Base-by-base conservation (phyloP, 495 filamentous ascomycete genomes). In the Penicillium crystallinum region DNA sequence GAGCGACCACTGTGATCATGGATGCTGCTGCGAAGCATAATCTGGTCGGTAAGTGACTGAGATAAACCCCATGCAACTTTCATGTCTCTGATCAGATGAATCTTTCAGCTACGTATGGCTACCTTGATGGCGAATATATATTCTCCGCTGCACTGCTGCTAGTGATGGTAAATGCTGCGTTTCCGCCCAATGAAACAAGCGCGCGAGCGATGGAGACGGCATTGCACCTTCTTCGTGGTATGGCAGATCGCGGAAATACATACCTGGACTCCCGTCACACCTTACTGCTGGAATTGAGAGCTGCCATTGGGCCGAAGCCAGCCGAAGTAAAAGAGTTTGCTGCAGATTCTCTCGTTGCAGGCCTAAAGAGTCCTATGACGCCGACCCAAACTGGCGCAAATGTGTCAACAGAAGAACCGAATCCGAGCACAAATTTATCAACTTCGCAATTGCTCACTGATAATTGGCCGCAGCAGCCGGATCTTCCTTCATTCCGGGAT, bases 131-230 rank as follows among this genome's bases (percentile, higher is more conserved):
- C 3, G 74, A 79, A 44, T 76, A 79, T 43, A 62, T 70, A 19
- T 79, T 79, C 49, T 74, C 71, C 0, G 75, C 75, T 4, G 72
- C 74, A 11, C 61, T 79, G 12, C 57, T 79, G 6, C 67, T 79
- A 9, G 69, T 79, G 34, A 75, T 79, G 74, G 71, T 76, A 6
- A 76, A 76, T 58, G 69, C 68, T 2, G 74, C 71, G 8, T 77
- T 78, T 37, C 76, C 74, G 2, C 46, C 60, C 22, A 67, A 70
- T 27, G 65, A 68, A 36, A 55, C 57, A 5, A 77, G 67, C 51
- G 64, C 58, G 3, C 52, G 58, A 3, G 60, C 69, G 6, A 77
- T 78, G 76, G 68, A 72, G 25, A 67, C 59, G 2, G 71, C 71
- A 2, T 53, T 78, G 29, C 63, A 54, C 15, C 57, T 78, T 17